A percentile compares a stretch with the other conserved stretches of the same genome.
These are phyloP conservation scores for Phaeosphaeriaceae sp. DNA, from an alignment of 2,329 filamentous ascomycete genomes.

Conservation along the genomic window DNA sequence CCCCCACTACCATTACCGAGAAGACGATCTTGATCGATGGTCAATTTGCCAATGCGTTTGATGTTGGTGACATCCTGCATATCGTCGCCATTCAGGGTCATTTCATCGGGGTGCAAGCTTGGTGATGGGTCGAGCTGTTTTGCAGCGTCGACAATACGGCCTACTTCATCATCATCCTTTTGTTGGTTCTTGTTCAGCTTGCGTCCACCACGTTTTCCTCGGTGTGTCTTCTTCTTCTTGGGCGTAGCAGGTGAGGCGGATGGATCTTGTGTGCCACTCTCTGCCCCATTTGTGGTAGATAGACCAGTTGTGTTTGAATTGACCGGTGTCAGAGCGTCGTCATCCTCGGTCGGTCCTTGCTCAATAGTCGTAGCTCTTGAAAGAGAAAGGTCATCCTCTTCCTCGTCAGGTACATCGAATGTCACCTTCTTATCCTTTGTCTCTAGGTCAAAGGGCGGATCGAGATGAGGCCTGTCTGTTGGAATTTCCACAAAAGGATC, in stretches of 20 bases:
- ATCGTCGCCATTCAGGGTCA: constrained; percentile 51
- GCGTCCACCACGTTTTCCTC: constrained; percentile 56
- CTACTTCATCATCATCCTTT: constrained; percentile 45
- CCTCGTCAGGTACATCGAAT: constrained; percentile 39
- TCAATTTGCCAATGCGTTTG: constrained; percentile 66
- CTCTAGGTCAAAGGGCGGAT: constrained; percentile 18
- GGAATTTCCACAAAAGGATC: not conserved
- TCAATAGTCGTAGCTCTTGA: constrained; percentile 44
- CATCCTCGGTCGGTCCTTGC: constrained; percentile 24
- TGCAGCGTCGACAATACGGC: constrained; percentile 49
- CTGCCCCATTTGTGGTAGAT: constrained; percentile 13
- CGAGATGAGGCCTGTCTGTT: constrained; percentile 7
- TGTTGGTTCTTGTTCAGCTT: constrained; percentile 53
- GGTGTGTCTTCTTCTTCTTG: constrained; percentile 58
- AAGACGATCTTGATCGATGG: constrained; percentile 65
- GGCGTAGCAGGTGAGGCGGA: constrained; percentile 32
- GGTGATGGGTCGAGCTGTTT: constrained; percentile 44
- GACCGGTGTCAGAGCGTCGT: constrained; percentile 10
- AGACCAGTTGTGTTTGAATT: constrained; percentile 15
- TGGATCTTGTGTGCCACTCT: constrained; percentile 30
- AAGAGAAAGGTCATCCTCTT: constrained; percentile 42
- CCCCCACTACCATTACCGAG: constrained; percentile 87
- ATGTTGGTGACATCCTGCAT: constrained; percentile 56
- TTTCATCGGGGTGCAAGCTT: constrained; percentile 48
- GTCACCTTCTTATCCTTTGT: constrained; percentile 42